Evolutionary conservation across 176 grass and related monocot species (phyloP), one percentile per base, ranked within the genome.

Genomic region (Oryza nivara): DNA sequence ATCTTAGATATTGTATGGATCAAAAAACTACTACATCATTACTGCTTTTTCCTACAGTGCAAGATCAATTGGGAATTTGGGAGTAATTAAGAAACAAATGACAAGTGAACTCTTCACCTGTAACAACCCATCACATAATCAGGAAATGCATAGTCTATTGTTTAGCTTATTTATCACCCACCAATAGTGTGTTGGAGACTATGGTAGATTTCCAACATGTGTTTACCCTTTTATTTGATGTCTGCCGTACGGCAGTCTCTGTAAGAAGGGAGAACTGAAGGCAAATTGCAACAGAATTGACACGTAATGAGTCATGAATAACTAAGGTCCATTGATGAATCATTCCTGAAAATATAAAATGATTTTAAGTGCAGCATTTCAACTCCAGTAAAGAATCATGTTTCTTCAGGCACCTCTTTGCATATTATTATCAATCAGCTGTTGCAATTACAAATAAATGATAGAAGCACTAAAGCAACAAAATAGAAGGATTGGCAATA

Each of bases 401-500:
- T 54, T 82, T 86, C 83, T 67, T 65, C 38, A n/a, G 66, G 56
- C 48, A 49, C 8, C 54, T 80, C 30, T 16, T 16, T 14, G 64
- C 26, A 80, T 34, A 26, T 35, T 23, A 54, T 41, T 54, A 76
- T 49, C 48, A 77, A 70, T 56, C 7, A 77, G 74, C 28, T 70
- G 14, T 69, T 71, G 40, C 51, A 76, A 76, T 12, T 63, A 70
- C 1, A 15, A 52, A 48, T 20, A 63, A 75, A 85, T 17, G 61
- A 70, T 9, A 6, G 20, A 80, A 86, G 12, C 56, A 36, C 30
- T 72, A 20, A 82, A 78, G 14, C 8, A 84, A 64, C 23, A 65
- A 81, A 82, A 76, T 4, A 1, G 30, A 77, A 77, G 45, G 36
- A 90, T 65, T 43, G n/a, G 28, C 32, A 64, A 67, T 98, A 95